Evolutionary conservation across 352 stramenopile species (phyloP).

Genomic region (Phytophthora chlamydospora): DNA sequence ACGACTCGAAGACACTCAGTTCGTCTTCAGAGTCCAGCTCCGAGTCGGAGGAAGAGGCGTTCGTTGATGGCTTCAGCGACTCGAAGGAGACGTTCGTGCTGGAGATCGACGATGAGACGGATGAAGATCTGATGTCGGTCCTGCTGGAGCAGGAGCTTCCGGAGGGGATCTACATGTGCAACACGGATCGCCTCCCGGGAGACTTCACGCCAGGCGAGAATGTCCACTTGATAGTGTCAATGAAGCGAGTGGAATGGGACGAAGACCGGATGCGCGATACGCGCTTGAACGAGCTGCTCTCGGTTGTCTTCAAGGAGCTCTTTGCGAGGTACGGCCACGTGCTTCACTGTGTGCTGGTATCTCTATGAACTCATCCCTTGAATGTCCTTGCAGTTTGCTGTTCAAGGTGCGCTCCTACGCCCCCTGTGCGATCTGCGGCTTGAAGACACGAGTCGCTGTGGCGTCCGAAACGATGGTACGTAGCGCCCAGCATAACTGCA

Average conservation of each 20-base stretch:
- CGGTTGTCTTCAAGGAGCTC: slow-evolving; percentile 84
- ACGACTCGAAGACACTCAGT: slow-evolving; percentile 61
- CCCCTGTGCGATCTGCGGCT: slow-evolving; percentile 83
- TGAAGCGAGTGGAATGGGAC: slow-evolving; percentile 89
- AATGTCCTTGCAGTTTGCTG: slow-evolving; percentile 46
- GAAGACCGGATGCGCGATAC: slow-evolving; percentile 89
- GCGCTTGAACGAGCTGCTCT: slow-evolving; percentile 82
- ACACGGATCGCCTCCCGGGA: slow-evolving; percentile 78
- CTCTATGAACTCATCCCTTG: not conserved
- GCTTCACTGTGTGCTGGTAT: slow-evolving; percentile 5
- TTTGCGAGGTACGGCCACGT: slow-evolving; percentile 69
- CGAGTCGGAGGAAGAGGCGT: slow-evolving; percentile 85
- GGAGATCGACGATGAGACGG: slow-evolving; percentile 93
- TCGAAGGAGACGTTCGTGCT: slow-evolving; percentile 89
- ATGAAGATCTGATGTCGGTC: slow-evolving; percentile 93
- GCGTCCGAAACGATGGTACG: slow-evolving; percentile 85
- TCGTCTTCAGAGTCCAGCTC: slow-evolving; percentile 83
- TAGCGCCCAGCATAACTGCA: not conserved
- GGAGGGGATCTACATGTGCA: slow-evolving; percentile 89
- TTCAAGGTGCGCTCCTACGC: slow-evolving; percentile 59
- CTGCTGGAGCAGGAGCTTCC: slow-evolving; percentile 88
- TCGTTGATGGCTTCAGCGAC: slow-evolving; percentile 79
- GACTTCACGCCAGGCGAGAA: slow-evolving; percentile 76
- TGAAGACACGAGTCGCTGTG: slow-evolving; percentile 77
- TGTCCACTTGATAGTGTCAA: slow-evolving; percentile 85